Conservation (phyloP, 768 basidiomycete species). For the Leucosporidium scottii region DNA sequence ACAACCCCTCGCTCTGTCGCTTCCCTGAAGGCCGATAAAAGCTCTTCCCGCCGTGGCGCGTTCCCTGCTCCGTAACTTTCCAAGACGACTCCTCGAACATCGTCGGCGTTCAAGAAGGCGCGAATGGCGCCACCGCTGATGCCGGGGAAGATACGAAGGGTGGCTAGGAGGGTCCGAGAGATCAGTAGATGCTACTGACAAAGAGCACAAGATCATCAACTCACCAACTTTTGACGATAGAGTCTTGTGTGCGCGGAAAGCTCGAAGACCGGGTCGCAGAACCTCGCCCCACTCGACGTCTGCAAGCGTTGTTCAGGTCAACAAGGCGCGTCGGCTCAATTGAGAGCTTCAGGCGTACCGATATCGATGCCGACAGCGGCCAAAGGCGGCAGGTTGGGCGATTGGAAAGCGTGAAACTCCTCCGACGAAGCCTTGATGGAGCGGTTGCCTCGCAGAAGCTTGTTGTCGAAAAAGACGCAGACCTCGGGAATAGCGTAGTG, state of each 20-base stretch:
- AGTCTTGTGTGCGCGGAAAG: slow-evolving; percentile 78
- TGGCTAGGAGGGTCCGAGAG: slow-evolving; percentile 17
- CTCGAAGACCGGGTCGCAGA: slow-evolving; percentile 65
- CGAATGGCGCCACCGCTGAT: slow-evolving; percentile 51
- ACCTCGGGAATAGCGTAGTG: slow-evolving; percentile 76
- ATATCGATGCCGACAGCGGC: slow-evolving; percentile 78
- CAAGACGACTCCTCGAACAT: slow-evolving; percentile 64
- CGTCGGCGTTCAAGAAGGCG: slow-evolving; percentile 59
- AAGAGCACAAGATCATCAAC: no score
- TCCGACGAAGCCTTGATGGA: slow-evolving; percentile 26
- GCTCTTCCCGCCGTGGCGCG: slow-evolving; percentile 70
- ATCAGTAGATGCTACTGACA: background rate
- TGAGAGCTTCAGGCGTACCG: slow-evolving; percentile 33
- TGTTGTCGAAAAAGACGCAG: slow-evolving; percentile 80
- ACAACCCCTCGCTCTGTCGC: slow-evolving; percentile 72
- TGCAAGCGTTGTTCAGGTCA: background rate
- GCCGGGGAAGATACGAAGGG: slow-evolving; percentile 34
- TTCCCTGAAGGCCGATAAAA: slow-evolving; percentile 67
- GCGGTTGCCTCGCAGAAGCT: slow-evolving; percentile 59
- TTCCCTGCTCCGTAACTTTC: slow-evolving; percentile 93
- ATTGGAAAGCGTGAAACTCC: slow-evolving; percentile 28
- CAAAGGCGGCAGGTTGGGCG: slow-evolving; percentile 22
- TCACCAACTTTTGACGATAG: slow-evolving; percentile 75
- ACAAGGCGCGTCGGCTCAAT: fast-evolving
- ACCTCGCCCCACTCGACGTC: slow-evolving; percentile 80